Percentiles rank a stretch among this genome's conserved stretches.
phyloP scores from a whole-genome alignment of 2,329 filamentous ascomycete species.

The Aspergillus clavatus region DNA sequence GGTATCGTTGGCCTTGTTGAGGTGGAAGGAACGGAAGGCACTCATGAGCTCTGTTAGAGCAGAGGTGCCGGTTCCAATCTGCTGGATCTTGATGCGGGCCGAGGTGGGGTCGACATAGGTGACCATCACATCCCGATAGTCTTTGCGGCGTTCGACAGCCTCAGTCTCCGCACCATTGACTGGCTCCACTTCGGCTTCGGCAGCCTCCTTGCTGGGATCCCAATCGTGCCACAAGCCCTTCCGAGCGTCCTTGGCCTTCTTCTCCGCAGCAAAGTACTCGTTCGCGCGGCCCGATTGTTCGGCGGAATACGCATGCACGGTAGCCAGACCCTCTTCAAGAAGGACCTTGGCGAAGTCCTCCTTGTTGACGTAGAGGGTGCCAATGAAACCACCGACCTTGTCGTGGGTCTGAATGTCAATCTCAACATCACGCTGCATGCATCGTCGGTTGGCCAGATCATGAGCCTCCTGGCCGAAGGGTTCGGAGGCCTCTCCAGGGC shows the following conservation, averaged over 20 bases:
- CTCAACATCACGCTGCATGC: slow-evolving; percentile 91
- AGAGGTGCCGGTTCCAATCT: slow-evolving; percentile 79
- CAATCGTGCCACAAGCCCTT: slow-evolving; percentile 93
- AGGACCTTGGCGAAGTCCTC: slow-evolving; percentile 93
- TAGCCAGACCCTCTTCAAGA: slow-evolving; percentile 88
- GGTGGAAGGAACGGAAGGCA: slow-evolving; percentile 85
- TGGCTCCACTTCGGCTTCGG: slow-evolving; percentile 50
- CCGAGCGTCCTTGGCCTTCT: slow-evolving; percentile 79
- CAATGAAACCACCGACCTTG: slow-evolving; percentile 96
- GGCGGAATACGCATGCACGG: slow-evolving; percentile 89
- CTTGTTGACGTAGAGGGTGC: slow-evolving; percentile 84
- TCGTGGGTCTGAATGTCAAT: slow-evolving; percentile 93
- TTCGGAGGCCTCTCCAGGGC: slow-evolving; percentile 74
- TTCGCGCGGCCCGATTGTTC: slow-evolving; percentile 88
- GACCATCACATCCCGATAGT: slow-evolving; percentile 91
- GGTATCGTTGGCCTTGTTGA: slow-evolving; percentile 74
- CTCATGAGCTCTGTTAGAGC: slow-evolving; percentile 84
- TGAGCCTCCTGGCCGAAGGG: slow-evolving; percentile 93
- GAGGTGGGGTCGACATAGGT: slow-evolving; percentile 77
- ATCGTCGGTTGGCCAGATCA: slow-evolving; percentile 81
- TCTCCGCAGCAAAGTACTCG: slow-evolving; percentile 82
- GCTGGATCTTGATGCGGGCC: slow-evolving; percentile 82
- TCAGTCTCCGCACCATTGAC: slow-evolving; percentile 52
- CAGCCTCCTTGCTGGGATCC: slow-evolving; percentile 80
- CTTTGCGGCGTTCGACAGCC: slow-evolving; percentile 63